Base-by-base conservation (phyloP, 2,329 filamentous ascomycete species). In the Neonectria faginata region DNA sequence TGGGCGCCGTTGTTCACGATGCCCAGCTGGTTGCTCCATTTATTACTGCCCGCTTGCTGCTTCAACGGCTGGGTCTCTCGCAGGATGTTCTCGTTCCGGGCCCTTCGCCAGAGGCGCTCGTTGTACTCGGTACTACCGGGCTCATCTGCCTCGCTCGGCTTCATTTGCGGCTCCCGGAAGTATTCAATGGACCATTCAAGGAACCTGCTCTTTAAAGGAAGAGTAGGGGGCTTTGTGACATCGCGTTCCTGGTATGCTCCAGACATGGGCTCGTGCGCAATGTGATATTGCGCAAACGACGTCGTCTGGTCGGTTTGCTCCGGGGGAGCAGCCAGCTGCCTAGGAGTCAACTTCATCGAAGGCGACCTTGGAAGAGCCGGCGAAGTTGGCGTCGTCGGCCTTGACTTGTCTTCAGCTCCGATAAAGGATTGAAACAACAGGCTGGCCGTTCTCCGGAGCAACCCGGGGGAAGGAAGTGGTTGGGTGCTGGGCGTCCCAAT, bases 121-220 rank as follows among this genome's bases (percentile, higher is more conserved):
- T 99, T 99, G 80, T 98, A 99, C 78, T 98, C 94, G 16, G 92
- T 92, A 74, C 94, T 97, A 36, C 96, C 96, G 14, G 96, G 96
- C 76, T 99, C 96, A 73, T 99, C 96, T 25, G 94, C 92, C 77
- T 99, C 96, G 62, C 92, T 94, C 3, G 93, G 91, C 76, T 96
- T 97, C 96, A 99, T 98, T 79, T 99, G 96, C 33, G 96, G 96
- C 78, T 98, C 94, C 31, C 94, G 92, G 85, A 98, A 99, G 78
- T 99, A 98, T 78, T 95, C 95, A 48, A 96, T 94, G 4, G 94
- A 97, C 94, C 95, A 99, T 68, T 97, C 93, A 67, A 97, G 85
- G 78, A 98, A 97, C 9, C 86, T 90, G 76, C 94, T 97, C 64
- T 87, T 86, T 18, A 99, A 79, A 1, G 96, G 96, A 29, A 98